Evolutionary conservation across 176 grass and related monocot species (phyloP).

Genomic region (Panicum miliaceum): DNA sequence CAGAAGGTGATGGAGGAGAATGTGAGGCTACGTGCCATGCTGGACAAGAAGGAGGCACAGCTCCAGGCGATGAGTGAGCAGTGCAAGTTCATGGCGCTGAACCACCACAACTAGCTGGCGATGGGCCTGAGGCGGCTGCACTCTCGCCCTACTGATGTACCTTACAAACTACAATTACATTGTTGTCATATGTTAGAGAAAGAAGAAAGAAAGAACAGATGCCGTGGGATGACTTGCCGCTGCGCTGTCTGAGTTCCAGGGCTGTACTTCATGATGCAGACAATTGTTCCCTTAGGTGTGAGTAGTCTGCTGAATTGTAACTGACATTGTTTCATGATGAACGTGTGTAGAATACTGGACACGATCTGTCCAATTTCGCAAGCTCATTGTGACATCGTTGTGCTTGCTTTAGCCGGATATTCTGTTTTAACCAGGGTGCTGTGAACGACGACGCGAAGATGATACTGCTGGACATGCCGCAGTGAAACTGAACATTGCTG

Average conservation of each 20-base stretch:
- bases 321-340: slow-evolving; percentile 19
- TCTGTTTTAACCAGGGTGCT: neutral
- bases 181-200: neutral
- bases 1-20: slow-evolving; percentile 92
- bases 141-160: slow-evolving; percentile 36
- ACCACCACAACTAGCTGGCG: slow-evolving; percentile 39
- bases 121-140: neutral
- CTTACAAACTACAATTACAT: slow-evolving; percentile 35
- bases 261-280: slow-evolving; percentile 19
- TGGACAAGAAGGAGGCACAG: slow-evolving; percentile 89
- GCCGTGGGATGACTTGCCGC: neutral
- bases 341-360: slow-evolving; percentile 18
- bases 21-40: slow-evolving; percentile 64
- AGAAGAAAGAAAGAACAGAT: neutral
- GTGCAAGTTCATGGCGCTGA: slow-evolving; percentile 94
- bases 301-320: slow-evolving; percentile 1
- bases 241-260: neutral
- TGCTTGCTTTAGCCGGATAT: neutral
- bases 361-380: neutral
- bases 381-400: neutral
- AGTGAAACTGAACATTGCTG: neutral
- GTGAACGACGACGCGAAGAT: neutral
- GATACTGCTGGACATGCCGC: neutral
- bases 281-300: slow-evolving; percentile 33
- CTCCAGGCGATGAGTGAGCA: slow-evolving; percentile 86